A percentile compares a stretch with the other conserved stretches of the same genome.
phyloP scores from a whole-genome alignment of 2,329 filamentous ascomycete species.

The Didymella exigua region DNA sequence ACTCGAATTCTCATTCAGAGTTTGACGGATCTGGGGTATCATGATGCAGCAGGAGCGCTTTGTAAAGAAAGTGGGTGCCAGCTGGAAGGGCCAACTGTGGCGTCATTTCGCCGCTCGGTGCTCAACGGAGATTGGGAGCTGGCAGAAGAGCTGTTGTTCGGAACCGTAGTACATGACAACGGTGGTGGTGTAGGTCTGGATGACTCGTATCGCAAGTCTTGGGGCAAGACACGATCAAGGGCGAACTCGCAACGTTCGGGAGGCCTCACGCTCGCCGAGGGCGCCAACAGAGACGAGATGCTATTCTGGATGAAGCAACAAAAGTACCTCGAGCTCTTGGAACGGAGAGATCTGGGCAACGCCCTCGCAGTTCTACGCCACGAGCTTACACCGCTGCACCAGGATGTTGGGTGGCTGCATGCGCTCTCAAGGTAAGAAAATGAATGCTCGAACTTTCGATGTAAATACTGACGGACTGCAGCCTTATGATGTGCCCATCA shows the following conservation, averaged over 20 bases:
- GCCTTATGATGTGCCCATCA: slow-evolving; percentile 86
- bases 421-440: slow-evolving; percentile 71
- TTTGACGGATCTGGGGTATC: slow-evolving; percentile 85
- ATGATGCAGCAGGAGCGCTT: slow-evolving; percentile 73
- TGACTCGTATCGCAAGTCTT: slow-evolving; percentile 42
- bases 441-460: background rate
- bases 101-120: slow-evolving; percentile 82
- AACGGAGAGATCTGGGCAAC: slow-evolving; percentile 71
- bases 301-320: slow-evolving; percentile 88
- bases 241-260: slow-evolving; percentile 44
- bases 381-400: slow-evolving; percentile 85
- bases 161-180: slow-evolving; percentile 53
- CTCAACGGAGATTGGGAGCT: slow-evolving; percentile 80
- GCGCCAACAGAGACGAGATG: slow-evolving; percentile 79
- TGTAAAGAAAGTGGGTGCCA: slow-evolving; percentile 84
- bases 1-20: slow-evolving; percentile 92
- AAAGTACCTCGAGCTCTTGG: slow-evolving; percentile 90
- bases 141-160: slow-evolving; percentile 81
- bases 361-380: slow-evolving; percentile 84
- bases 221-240: slow-evolving; percentile 36
- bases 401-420: slow-evolving; percentile 77
- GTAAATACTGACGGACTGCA: slow-evolving; percentile 46
- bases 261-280: slow-evolving; percentile 75
- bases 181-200: slow-evolving; percentile 50
- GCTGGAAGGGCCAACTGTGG: slow-evolving; percentile 83